These are phyloP conservation scores for Albatrellus ellisii DNA, from an alignment of 768 basidiomycete genomes.

Conservation along the genomic window DNA sequence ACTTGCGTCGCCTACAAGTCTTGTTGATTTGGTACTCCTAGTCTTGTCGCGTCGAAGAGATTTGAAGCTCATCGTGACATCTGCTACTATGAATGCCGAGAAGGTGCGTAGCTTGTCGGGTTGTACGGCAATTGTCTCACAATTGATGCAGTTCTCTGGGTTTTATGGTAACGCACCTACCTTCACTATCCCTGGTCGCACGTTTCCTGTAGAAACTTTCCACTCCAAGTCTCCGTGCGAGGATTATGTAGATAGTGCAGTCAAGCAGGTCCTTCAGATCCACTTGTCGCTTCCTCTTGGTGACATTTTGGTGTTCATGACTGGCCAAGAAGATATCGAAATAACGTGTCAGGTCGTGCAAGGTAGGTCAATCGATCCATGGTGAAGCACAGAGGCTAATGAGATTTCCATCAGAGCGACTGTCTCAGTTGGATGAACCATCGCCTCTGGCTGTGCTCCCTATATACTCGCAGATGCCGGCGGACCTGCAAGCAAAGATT, in stretches of 20 bases:
- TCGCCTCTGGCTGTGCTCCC: conserved; percentile 82
- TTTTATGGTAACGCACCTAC: conserved; percentile 94
- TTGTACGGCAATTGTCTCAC: background rate
- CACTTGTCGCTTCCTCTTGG: conserved; percentile 88
- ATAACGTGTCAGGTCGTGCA: conserved; percentile 89
- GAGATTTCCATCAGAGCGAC: conserved; percentile 48
- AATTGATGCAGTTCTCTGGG: conserved; percentile 58
- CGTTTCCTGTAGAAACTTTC: conserved; percentile 95
- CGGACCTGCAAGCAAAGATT: conserved; percentile 96
- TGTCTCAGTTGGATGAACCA: conserved; percentile 86
- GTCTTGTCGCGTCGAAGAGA: conserved; percentile 76
- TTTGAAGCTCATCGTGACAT: conserved; percentile 93
- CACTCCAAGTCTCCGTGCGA: conserved; percentile 97
- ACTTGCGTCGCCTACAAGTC: background rate
- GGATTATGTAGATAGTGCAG: conserved; percentile 96
- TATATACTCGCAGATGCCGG: conserved; percentile 99
- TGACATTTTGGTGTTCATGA: conserved; percentile 98
- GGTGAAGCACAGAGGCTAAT: background rate
- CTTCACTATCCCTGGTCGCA: conserved; percentile 89
- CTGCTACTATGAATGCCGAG: conserved; percentile 98
- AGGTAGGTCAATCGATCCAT: conserved; percentile 35
- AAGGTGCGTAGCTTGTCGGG: conserved; percentile 43
- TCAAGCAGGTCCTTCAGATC: conserved; percentile 96
- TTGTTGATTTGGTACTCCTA: conserved; percentile 22
- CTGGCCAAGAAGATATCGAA: conserved; percentile 98